phyloP scores from a whole-genome alignment of 192 early-diverging fungal species.

The Linderina pennispora region DNA sequence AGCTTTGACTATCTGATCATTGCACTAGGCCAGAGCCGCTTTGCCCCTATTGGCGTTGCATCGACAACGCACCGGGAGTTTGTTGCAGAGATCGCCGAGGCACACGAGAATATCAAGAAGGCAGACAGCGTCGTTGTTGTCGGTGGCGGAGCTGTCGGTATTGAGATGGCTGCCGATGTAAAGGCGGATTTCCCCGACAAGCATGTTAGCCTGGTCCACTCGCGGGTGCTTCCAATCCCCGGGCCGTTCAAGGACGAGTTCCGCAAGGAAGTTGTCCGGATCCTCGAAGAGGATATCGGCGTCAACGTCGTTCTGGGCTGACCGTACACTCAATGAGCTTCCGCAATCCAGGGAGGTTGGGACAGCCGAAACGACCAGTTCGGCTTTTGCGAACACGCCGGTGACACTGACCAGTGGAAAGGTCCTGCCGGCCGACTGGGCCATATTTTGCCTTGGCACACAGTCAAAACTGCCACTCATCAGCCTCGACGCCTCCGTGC shows the following conservation, averaged over 20 bases:
- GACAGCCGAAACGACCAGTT: too few species aligned
- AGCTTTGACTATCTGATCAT: slow-evolving; percentile 50
- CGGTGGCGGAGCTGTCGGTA: slow-evolving; percentile 70
- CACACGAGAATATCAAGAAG: slow-evolving; percentile 37
- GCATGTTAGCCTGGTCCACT: slow-evolving; percentile 35
- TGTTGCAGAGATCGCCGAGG: slow-evolving; percentile 5
- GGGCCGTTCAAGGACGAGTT: slow-evolving; percentile 35
- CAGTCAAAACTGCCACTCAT: slow-evolving; percentile 1
- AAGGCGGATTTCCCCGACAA: slow-evolving; percentile 34
- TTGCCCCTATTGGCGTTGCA: slow-evolving; percentile 24
- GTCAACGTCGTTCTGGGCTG: slow-evolving; percentile 25
- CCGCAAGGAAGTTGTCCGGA: slow-evolving; percentile 8
- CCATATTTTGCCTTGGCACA: slow-evolving; percentile 24
- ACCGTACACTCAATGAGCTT: slow-evolving; percentile 7
- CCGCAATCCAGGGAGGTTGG: not conserved
- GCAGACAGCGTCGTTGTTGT: slow-evolving; percentile 52
- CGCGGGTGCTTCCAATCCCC: slow-evolving; percentile 15
- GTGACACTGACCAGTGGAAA: slow-evolving; percentile 17
- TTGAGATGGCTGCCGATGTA: slow-evolving; percentile 71
- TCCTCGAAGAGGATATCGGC: slow-evolving; percentile 14
- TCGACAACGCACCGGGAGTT: slow-evolving; percentile 22
- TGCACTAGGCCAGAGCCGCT: slow-evolving; percentile 43
- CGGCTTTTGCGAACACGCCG: not conserved
- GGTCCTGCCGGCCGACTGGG: slow-evolving; percentile 10
- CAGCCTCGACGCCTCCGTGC: slow-evolving; percentile 1